A percentile compares a stretch with the other conserved stretches of the same genome.
These are phyloP conservation scores for Helianthus annuus DNA, from an alignment of 129 eudicot genomes.

Conservation along the genomic window HanXRQr2.0-SUNRISE NC_035445.2:164245625-164246124, in stretches of 20 bases:
- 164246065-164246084: no score
- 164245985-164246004: background rate
- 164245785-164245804: background rate
- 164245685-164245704: slow-evolving; percentile 8
- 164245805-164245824: background rate
- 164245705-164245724: background rate
- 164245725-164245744: slow-evolving; percentile 40
- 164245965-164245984: background rate
- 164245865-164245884: slow-evolving; percentile 48
- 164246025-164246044: no score
- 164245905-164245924: slow-evolving; percentile 58
- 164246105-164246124: no score
- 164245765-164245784: slow-evolving; percentile 36
- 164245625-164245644: no score
- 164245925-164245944: slow-evolving; percentile 26
- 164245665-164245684: background rate
- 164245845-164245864: slow-evolving; percentile 36
- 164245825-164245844: slow-evolving; percentile 36
- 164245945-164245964: background rate
- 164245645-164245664: no score
- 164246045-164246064: no score
- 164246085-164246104: no score
- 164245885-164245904: slow-evolving; percentile 51
- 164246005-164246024: background rate
- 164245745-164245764: slow-evolving; percentile 50